A percentile compares a stretch with the other conserved stretches of the same genome.
phyloP scores from a whole-genome alignment of 352 stramenopile species.

The Phytopythium vexans region DNA sequence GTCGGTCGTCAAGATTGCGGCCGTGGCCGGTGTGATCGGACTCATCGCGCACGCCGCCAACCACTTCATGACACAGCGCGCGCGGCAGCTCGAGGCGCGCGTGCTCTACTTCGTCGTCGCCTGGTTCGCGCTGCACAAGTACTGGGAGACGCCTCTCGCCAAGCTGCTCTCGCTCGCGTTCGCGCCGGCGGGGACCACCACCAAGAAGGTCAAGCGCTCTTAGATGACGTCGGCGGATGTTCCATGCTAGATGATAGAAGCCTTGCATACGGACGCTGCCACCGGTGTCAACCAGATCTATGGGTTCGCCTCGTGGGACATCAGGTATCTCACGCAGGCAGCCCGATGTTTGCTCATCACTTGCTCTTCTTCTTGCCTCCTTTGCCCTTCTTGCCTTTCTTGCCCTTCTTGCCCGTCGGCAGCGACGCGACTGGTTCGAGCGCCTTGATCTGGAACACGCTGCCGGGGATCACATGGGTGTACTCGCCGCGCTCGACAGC shows the following conservation, averaged over 20 bases:
- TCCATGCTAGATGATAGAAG: background rate
- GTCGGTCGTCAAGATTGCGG: slow-evolving; percentile 44
- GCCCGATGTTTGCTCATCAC: background rate
- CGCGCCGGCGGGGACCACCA: background rate
- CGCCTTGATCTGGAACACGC: slow-evolving; percentile 63
- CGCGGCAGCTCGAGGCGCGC: slow-evolving; percentile 45
- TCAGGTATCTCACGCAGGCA: too few species aligned
- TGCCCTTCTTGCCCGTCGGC: slow-evolving; percentile 11
- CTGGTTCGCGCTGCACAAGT: slow-evolving; percentile 74
- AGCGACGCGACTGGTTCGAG: slow-evolving; percentile 31
- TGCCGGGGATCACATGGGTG: slow-evolving; percentile 56
- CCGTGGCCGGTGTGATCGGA: slow-evolving; percentile 35
- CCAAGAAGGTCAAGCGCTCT: slow-evolving; percentile 19
- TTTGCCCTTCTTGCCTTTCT: slow-evolving; percentile 28
- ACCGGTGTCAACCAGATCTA: too few species aligned
- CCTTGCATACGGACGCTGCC: background rate
- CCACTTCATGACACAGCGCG: slow-evolving; percentile 43
- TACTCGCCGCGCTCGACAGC: slow-evolving; percentile 55
- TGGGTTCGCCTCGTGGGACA: background rate
- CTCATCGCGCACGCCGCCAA: slow-evolving; percentile 59
- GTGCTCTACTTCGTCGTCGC: slow-evolving; percentile 61
- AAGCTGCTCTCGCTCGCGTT: slow-evolving; percentile 25
- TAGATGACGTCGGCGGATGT: slow-evolving; percentile 3
- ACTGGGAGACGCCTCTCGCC: slow-evolving; percentile 54
- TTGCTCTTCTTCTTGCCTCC: slow-evolving; percentile 45